Evolutionary conservation across 2,329 filamentous ascomycete genomes (phyloP).

Genomic region (Nannizziopsis arthrosporioides): DNA sequence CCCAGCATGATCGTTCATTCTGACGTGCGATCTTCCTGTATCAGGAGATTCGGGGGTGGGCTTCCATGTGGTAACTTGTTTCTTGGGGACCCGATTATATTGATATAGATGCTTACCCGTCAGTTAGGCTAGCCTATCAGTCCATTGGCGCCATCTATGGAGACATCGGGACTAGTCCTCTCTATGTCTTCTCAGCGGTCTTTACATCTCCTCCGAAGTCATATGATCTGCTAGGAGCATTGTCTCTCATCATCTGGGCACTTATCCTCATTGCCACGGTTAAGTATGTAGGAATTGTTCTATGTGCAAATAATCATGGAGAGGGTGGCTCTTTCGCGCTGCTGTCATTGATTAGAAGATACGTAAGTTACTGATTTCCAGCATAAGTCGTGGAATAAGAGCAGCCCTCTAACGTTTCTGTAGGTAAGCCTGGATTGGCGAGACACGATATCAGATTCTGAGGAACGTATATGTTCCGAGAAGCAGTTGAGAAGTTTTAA

Average conservation of each 20-base stretch:
- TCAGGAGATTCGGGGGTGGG: slow-evolving; percentile 14
- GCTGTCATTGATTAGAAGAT: slow-evolving; percentile 43
- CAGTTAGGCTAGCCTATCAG: slow-evolving; percentile 41
- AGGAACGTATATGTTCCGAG: slow-evolving; percentile 38
- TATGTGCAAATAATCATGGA: slow-evolving; percentile 46
- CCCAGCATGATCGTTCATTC: not conserved
- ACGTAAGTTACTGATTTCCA: slow-evolving; percentile 27
- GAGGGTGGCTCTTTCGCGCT: slow-evolving; percentile 47
- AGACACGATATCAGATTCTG: slow-evolving; percentile 38
- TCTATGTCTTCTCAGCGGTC: slow-evolving; percentile 47
- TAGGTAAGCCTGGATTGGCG: slow-evolving; percentile 43
- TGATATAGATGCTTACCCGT: not conserved
- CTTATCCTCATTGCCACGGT: slow-evolving; percentile 46
- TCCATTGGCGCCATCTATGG: slow-evolving; percentile 48
- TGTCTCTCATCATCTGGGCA: slow-evolving; percentile 46
- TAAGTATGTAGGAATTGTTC: slow-evolving; percentile 45
- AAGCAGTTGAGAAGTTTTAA: slow-evolving; percentile 34
- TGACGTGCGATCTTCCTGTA: not conserved
- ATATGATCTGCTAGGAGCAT: slow-evolving; percentile 41
- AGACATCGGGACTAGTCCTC: slow-evolving; percentile 48
- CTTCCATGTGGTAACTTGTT: slow-evolving; percentile 14
- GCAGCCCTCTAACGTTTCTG: not conserved
- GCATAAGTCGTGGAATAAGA: not conserved
- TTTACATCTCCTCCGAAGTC: slow-evolving; percentile 37
- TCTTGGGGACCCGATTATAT: not conserved